These are phyloP conservation scores for Picea abies DNA, from an alignment of 83 land plant species.

Conservation along the genomic window DNA sequence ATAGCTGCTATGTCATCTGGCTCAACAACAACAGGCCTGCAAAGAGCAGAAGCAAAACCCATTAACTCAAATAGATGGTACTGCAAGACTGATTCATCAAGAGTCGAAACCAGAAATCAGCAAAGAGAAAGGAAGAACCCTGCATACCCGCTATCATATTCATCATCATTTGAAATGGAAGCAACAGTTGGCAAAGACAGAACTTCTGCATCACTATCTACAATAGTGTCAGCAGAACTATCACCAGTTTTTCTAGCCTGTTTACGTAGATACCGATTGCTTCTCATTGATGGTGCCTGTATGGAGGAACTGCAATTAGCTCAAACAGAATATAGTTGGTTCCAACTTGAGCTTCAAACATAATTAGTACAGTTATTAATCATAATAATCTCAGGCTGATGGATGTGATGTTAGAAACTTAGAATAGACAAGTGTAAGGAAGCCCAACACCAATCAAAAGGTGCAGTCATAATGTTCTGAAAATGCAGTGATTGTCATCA, in stretches of 20 bases:
- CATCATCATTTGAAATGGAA: constrained; percentile 38
- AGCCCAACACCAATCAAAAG: too few species aligned
- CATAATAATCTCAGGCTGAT: too few species aligned
- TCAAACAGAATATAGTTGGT: too few species aligned
- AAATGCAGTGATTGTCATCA: too few species aligned
- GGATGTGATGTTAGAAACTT: too few species aligned
- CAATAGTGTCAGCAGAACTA: constrained; percentile 19
- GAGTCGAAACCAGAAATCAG: constrained; percentile 3
- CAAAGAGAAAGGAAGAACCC: neutral
- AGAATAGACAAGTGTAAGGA: too few species aligned
- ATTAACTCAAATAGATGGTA: neutral
- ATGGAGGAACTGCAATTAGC: constrained; percentile 24
- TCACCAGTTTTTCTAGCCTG: constrained; percentile 15
- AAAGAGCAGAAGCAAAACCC: constrained; percentile 9
- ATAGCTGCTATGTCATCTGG: constrained; percentile 85
- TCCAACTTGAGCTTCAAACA: too few species aligned
- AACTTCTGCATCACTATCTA: constrained; percentile 25
- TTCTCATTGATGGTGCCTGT: constrained; percentile 29
- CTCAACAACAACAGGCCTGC: constrained; percentile 81
- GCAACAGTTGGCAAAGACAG: constrained; percentile 25
- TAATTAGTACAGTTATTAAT: too few species aligned
- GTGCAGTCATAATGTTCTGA: too few species aligned
- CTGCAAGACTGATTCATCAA: constrained; percentile 1
- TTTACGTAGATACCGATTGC: constrained; percentile 17
- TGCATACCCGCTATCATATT: constrained; percentile 42